Evolutionary conservation across 2,329 filamentous ascomycete species (phyloP).

Genomic region (Penicillium sp.): DNA sequence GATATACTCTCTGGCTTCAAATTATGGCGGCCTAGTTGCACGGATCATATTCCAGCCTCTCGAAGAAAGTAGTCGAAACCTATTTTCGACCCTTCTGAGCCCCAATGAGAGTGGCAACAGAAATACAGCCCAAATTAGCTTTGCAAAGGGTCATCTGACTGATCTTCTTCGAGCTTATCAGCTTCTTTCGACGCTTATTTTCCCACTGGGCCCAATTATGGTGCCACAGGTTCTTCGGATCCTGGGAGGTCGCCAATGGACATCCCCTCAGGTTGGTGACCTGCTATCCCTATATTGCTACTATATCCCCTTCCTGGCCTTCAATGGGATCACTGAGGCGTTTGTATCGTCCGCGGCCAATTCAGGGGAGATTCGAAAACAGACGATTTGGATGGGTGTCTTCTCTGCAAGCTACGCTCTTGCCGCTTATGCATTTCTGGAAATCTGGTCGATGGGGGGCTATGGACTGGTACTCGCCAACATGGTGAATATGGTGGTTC

Average conservation of each 20-base stretch:
- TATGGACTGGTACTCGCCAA: constrained; percentile 83
- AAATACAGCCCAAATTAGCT: constrained; percentile 18
- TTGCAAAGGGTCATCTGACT: constrained; percentile 33
- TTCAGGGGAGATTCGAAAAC: constrained; percentile 69
- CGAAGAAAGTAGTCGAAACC: constrained; percentile 86
- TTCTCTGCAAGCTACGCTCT: constrained; percentile 77
- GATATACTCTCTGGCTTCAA: constrained; percentile 87
- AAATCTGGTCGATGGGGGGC: constrained; percentile 69
- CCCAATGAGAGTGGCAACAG: constrained; percentile 27
- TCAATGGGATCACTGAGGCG: constrained; percentile 89
- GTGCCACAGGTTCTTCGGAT: constrained; percentile 72
- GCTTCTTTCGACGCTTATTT: constrained; percentile 68
- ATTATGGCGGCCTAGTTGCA: constrained; percentile 87
- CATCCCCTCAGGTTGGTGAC: constrained; percentile 66
- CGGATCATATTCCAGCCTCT: constrained; percentile 91
- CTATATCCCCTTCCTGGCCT: constrained; percentile 87
- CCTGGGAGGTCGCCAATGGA: constrained; percentile 77
- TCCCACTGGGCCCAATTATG: constrained; percentile 71
- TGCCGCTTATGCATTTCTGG: constrained; percentile 73
- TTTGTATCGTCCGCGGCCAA: constrained; percentile 88
- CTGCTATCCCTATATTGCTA: constrained; percentile 82
- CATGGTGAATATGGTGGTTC: constrained; percentile 81
- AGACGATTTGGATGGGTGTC: constrained; percentile 79
- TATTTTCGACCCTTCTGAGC: constrained; percentile 79
- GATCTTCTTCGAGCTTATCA: constrained; percentile 70